A percentile compares a stretch with the other conserved stretches of the same genome.
Evolutionary conservation across 2,329 filamentous ascomycete species (phyloP).

Genomic region (Coleophoma crateriformis): DNA sequence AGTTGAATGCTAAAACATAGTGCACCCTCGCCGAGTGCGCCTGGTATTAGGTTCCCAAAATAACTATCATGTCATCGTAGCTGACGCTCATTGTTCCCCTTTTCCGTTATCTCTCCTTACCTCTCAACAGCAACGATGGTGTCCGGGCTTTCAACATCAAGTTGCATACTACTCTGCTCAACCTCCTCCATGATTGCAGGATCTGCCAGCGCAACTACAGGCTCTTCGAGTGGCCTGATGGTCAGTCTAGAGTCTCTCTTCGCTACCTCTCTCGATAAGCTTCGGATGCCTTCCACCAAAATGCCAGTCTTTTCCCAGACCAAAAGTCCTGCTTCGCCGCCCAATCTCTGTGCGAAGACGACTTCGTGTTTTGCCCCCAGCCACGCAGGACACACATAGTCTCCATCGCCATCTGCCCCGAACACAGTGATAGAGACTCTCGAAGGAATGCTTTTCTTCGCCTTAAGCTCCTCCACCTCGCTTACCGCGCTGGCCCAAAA

Average conservation of each 20-base stretch:
- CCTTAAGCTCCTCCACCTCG: slow-evolving; percentile 8
- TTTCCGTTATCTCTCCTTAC: not conserved
- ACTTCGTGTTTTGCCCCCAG: slow-evolving; percentile 12
- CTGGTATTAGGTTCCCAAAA: no score
- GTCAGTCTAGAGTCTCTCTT: slow-evolving; percentile 13
- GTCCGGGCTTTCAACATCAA: slow-evolving; percentile 22
- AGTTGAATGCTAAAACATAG: no score
- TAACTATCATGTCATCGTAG: no score
- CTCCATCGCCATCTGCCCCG: slow-evolving; percentile 6
- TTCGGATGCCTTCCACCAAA: slow-evolving; percentile 17
- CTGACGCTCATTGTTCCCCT: no score
- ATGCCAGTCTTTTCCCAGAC: slow-evolving; percentile 17
- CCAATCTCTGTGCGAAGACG: slow-evolving; percentile 16
- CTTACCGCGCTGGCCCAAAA: slow-evolving; percentile 39
- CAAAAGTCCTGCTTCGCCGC: slow-evolving; percentile 15
- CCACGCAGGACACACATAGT: slow-evolving; percentile 22
- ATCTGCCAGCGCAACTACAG: slow-evolving; percentile 6
- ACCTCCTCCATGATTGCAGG: slow-evolving; percentile 2
- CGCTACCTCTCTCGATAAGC: slow-evolving; percentile 13
- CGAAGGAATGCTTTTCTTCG: not conserved
- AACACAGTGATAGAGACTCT: slow-evolving; percentile 20
- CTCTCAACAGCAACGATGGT: slow-evolving; percentile 16
- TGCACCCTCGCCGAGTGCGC: no score
- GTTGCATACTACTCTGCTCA: slow-evolving; percentile 8
- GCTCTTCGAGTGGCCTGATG: slow-evolving; percentile 11